phyloP scores from a whole-genome alignment of 1,284 basidiomycete genomes.

The Exobasidium cylindrosporum region DNA sequence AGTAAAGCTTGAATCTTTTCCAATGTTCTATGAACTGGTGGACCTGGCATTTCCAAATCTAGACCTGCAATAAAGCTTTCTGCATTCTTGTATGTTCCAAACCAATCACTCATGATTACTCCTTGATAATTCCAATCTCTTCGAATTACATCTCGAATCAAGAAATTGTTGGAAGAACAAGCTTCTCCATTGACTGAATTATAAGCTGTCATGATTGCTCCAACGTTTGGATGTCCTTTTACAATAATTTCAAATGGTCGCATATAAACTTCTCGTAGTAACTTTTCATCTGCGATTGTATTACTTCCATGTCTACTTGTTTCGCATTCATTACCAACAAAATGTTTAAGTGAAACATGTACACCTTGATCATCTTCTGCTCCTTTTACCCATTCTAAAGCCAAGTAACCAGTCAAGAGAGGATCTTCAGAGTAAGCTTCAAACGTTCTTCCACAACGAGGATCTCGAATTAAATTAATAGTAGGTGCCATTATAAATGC shows the following conservation, averaged over 20 bases:
- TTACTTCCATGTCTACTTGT: neutral
- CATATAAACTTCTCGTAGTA: neutral
- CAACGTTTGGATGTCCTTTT: too few species aligned
- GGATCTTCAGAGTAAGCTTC: constrained; percentile 14
- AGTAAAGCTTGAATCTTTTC: too few species aligned
- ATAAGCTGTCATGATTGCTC: constrained; percentile 15
- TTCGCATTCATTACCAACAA: constrained; percentile 10
- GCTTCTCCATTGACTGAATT: constrained; percentile 66
- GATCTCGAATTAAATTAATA: constrained; percentile 9
- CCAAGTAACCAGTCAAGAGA: neutral
- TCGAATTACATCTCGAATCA: constrained; percentile 67
- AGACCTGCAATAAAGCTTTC: neutral
- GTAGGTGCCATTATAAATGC: constrained; percentile 1
- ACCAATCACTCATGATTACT: constrained; percentile 59
- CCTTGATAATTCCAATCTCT: constrained; percentile 73
- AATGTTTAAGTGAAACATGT: neutral
- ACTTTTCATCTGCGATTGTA: neutral
- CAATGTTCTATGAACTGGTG: neutral
- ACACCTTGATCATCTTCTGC: neutral
- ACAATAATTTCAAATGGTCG: constrained; percentile 6
- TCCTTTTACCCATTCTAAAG: neutral
- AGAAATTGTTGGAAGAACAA: constrained; percentile 67
- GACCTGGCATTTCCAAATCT: constrained; percentile 14
- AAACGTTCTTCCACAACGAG: neutral
- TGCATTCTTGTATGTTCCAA: neutral